Conservation (phyloP, 2,329 filamentous ascomycete genomes). For the Pestalotiopsis sp. region DNA sequence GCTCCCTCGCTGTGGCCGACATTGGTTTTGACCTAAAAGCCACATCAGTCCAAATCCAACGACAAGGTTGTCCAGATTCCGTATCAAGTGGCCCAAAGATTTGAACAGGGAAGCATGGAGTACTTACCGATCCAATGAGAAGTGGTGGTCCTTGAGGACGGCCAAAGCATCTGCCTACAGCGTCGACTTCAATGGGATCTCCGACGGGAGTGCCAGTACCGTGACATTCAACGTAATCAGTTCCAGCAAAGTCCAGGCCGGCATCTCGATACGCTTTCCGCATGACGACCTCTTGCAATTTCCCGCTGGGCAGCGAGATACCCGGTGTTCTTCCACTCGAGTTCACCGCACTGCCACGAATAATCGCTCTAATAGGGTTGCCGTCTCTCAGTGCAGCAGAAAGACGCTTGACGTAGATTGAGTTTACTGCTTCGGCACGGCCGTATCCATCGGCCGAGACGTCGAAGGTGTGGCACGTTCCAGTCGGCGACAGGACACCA, state of each 20-base stretch:
- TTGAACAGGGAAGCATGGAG: slow-evolving; percentile 22
- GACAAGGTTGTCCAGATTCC: too few species aligned
- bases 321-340: slow-evolving; percentile 46
- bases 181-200: slow-evolving; percentile 27
- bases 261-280: slow-evolving; percentile 36
- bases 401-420: slow-evolving; percentile 34
- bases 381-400: slow-evolving; percentile 46
- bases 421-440: slow-evolving; percentile 25
- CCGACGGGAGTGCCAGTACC: slow-evolving; percentile 28
- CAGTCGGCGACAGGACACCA: background rate
- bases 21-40: slow-evolving; percentile 16
- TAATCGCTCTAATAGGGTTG: slow-evolving; percentile 38
- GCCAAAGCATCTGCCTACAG: slow-evolving; percentile 20
- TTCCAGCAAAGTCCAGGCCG: slow-evolving; percentile 22
- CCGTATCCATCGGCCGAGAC: background rate
- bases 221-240: slow-evolving; percentile 29
- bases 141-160: slow-evolving; percentile 16
- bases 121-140: slow-evolving; percentile 31
- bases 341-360: slow-evolving; percentile 40
- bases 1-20: slow-evolving; percentile 28
- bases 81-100: background rate
- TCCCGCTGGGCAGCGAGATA: slow-evolving; percentile 46
- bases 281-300: slow-evolving; percentile 40
- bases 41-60: too few species aligned
- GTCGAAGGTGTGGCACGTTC: background rate